Percentiles rank a stretch among this genome's conserved stretches.
These are phyloP conservation scores for Metarhizium sp. DNA, from an alignment of 2,329 filamentous ascomycete genomes.

Conservation along the genomic window DNA sequence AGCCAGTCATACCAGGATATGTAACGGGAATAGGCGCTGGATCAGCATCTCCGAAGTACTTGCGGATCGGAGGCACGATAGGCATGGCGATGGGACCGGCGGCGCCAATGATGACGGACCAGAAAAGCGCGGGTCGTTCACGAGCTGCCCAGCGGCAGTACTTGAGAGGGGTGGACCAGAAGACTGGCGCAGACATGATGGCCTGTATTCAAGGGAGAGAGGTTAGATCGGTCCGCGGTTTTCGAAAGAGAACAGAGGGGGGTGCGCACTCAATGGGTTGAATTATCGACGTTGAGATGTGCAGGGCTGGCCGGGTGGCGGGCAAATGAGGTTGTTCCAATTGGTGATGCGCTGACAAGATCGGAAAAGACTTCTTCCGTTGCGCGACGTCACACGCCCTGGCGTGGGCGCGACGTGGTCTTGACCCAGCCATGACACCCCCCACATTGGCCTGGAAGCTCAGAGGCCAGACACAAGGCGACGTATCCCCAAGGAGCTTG, in stretches of 20 bases:
- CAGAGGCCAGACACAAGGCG: conserved; percentile 16
- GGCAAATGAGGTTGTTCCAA: background rate
- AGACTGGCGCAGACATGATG: conserved; percentile 60
- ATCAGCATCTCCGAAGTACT: conserved; percentile 62
- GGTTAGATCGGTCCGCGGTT: background rate
- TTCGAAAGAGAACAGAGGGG: background rate
- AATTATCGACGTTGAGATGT: background rate
- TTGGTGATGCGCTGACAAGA: background rate
- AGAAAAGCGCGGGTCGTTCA: conserved; percentile 88
- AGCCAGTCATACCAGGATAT: conserved; percentile 68
- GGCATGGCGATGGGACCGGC: conserved; percentile 63
- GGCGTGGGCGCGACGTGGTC: background rate
- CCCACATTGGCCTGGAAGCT: conserved; percentile 5
- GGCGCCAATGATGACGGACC: conserved; percentile 65
- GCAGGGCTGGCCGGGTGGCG: background rate
- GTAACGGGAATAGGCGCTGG: conserved; percentile 70
- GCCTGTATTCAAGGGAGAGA: conserved; percentile 4
- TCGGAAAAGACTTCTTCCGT: conserved; percentile 5
- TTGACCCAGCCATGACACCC: background rate
- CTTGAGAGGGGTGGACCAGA: conserved; percentile 75
- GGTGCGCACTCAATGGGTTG: background rate
- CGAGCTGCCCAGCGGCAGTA: conserved; percentile 84
- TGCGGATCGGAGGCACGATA: conserved; percentile 64
- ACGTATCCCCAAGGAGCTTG: conserved; percentile 22
- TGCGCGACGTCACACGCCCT: background rate